Conservation (phyloP, 805 yeast species). For the Candida koratica region DNA sequence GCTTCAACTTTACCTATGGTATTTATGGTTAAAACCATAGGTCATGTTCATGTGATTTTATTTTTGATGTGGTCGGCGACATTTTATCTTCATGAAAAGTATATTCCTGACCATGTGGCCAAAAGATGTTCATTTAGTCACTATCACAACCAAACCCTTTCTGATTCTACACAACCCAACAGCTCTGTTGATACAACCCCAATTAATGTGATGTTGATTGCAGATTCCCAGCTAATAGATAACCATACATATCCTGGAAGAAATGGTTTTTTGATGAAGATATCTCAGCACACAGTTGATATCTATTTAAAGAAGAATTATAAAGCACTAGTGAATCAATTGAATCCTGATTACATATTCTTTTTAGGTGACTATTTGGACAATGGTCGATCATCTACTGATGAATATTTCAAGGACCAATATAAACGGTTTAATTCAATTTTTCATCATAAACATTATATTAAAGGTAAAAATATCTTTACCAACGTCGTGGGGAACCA, state of each 20-base stretch:
- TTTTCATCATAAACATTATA: constrained; percentile 20
- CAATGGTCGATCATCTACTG: constrained; percentile 34
- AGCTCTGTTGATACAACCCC: too few species aligned
- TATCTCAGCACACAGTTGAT: constrained; percentile 42
- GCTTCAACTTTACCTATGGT: too few species aligned
- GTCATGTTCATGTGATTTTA: constrained; percentile 17
- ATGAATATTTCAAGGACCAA: constrained; percentile 29
- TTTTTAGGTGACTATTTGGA: constrained; percentile 43
- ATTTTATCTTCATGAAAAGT: constrained; percentile 32
- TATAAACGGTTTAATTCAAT: constrained; percentile 30
- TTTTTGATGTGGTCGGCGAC: constrained; percentile 23
- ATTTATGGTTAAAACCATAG: too few species aligned
- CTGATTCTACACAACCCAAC: too few species aligned
- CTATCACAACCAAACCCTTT: too few species aligned
- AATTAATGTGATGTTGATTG: constrained; percentile 35
- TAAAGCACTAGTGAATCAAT: constrained; percentile 25
- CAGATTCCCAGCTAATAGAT: constrained; percentile 45
- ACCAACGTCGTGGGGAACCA: constrained; percentile 79
- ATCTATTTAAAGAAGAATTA: constrained; percentile 36
- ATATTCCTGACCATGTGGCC: constrained; percentile 28
- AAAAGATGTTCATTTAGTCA: too few species aligned
- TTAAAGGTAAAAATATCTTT: constrained; percentile 25
- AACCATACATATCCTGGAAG: constrained; percentile 43
- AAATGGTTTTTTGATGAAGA: constrained; percentile 23
- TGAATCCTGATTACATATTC: constrained; percentile 35